A percentile compares a stretch with the other conserved stretches of the same genome.
phyloP scores from a whole-genome alignment of 192 early-diverging fungal species.

The Haplosporangium gracile region DNA sequence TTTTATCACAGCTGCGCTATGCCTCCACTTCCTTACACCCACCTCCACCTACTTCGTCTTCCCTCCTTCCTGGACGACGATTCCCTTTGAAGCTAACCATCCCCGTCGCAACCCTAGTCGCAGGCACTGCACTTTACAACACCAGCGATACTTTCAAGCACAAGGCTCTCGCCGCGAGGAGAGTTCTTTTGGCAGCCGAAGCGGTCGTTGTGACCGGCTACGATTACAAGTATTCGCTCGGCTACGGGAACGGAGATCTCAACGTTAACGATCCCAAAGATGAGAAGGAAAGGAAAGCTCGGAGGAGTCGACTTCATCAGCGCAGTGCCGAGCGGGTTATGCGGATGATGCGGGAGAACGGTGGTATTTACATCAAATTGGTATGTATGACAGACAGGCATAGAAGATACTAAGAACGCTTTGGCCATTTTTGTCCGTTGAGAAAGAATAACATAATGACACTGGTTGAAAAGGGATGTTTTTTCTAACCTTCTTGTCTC shows the following conservation, averaged over 20 bases:
- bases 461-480: background rate
- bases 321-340: constrained; percentile 36
- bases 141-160: constrained; percentile 29
- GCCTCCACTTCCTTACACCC: background rate
- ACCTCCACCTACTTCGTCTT: background rate
- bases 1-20: background rate
- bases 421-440: background rate
- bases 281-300: constrained; percentile 14
- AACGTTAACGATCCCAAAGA: constrained; percentile 25
- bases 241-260: constrained; percentile 31
- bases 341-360: constrained; percentile 36
- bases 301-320: constrained; percentile 28
- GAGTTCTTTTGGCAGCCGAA: constrained; percentile 25
- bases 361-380: constrained; percentile 44
- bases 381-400: constrained; percentile 3
- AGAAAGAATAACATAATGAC: background rate
- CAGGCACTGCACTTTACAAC: constrained; percentile 16
- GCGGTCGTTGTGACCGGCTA: constrained; percentile 38
- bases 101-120: background rate
- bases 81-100: constrained; percentile 24
- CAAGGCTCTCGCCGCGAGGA: background rate
- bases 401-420: background rate
- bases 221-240: constrained; percentile 47
- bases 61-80: background rate
- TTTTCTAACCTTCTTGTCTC: background rate